Percentiles rank a stretch among this genome's conserved stretches.
Evolutionary conservation across 2,329 filamentous ascomycete genomes (phyloP).

Genomic region (Eurotiales sp.): DNA sequence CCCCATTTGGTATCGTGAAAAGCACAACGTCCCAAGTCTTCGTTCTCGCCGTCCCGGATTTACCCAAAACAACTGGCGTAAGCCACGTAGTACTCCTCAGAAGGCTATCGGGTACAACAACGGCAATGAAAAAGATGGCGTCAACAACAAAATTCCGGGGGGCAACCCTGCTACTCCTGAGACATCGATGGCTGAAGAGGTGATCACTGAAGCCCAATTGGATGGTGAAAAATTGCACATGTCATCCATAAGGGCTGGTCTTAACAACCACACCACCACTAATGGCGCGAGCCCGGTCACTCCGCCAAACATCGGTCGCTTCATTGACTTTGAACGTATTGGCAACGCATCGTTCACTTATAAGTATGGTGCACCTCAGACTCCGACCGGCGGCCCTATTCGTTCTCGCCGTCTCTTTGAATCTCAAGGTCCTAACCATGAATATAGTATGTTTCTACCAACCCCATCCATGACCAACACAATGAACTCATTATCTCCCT

Average conservation of each 20-base stretch:
- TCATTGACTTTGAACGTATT: constrained; percentile 8
- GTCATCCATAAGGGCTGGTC: not conserved
- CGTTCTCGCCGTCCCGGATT: constrained; percentile 13
- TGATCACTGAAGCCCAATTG: not conserved
- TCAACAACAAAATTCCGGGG: constrained; percentile 8
- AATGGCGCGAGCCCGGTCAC: constrained; percentile 3
- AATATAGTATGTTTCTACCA: constrained; percentile 13
- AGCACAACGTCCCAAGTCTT: constrained; percentile 32
- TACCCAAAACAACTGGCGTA: constrained; percentile 16
- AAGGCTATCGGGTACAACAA: not conserved
- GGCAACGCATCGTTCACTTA: constrained; percentile 8
- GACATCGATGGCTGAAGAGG: not conserved
- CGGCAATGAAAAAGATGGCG: constrained; percentile 1
- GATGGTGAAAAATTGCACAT: not conserved
- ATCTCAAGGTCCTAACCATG: constrained; percentile 11
- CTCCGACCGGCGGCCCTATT: constrained; percentile 5
- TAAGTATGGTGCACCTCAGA: constrained; percentile 13
- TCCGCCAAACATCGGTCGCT: not conserved
- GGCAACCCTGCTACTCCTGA: constrained; percentile 4
- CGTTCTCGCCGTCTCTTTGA: constrained; percentile 13
- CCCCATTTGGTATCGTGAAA: constrained; percentile 57
- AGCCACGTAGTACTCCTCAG: not conserved
- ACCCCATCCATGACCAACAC: constrained; percentile 9
- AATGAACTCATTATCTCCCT: constrained; percentile 6
- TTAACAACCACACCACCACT: constrained; percentile 4